Evolutionary conservation across 257 asterid genomes (phyloP).

Genomic region (Gentiana straminea): DNA sequence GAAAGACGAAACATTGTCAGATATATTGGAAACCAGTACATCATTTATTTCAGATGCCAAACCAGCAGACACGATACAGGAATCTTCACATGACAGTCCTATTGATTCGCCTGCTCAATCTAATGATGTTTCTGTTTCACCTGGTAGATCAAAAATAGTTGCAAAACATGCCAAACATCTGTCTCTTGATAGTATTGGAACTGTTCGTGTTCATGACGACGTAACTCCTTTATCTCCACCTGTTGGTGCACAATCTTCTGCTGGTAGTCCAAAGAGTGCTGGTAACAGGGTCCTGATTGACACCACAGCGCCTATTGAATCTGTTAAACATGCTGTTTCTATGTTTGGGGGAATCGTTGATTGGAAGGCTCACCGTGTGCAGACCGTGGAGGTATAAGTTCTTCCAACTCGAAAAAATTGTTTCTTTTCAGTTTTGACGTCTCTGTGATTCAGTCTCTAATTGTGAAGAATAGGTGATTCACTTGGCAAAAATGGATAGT

Average conservation of each 20-base stretch:
- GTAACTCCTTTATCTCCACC: slow-evolving; percentile 23
- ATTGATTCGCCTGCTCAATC: slow-evolving; percentile 2
- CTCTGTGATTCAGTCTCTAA: too few relatives aligned
- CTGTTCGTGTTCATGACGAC: slow-evolving; percentile 12
- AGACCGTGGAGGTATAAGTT: too few relatives aligned
- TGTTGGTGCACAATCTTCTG: slow-evolving; percentile 10
- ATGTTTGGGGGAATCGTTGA: slow-evolving; percentile 97
- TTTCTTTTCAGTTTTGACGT: too few relatives aligned
- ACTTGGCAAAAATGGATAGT: too few relatives aligned
- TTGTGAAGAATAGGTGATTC: too few relatives aligned
- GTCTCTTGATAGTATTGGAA: slow-evolving; percentile 8
- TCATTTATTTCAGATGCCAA: slow-evolving; percentile 20
- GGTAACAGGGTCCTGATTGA: slow-evolving; percentile 36
- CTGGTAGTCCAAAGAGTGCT: slow-evolving; percentile 15
- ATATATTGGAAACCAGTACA: slow-evolving; percentile 10
- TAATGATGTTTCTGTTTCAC: slow-evolving; percentile 11
- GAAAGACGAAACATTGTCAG: slow-evolving; percentile 9
- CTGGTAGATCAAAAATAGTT: slow-evolving; percentile 9
- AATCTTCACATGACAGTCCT: slow-evolving; percentile 3
- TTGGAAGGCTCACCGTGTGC: slow-evolving; percentile 21
- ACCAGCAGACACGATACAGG: slow-evolving; percentile 11
- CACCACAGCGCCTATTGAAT: slow-evolving; percentile 85
- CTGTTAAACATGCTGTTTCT: slow-evolving; percentile 95
- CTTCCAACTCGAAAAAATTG: too few relatives aligned
- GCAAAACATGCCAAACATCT: slow-evolving; percentile 8